Evolutionary conservation across 2,329 filamentous ascomycete species (phyloP).

Genomic region (Calonectria multiphialidica): DNA sequence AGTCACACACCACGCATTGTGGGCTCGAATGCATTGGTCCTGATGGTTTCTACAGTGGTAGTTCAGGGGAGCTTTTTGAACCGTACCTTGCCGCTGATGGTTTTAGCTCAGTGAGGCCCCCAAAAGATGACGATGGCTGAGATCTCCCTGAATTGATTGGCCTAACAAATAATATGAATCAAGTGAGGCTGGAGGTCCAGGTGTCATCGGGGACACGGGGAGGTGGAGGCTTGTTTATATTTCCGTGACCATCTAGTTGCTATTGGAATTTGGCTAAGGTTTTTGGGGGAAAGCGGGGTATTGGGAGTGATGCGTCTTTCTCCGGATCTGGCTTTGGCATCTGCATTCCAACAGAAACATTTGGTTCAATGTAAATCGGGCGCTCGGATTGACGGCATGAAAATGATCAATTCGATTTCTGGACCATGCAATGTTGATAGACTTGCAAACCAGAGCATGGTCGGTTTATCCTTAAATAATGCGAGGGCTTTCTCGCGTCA

Average conservation of each 20-base stretch:
- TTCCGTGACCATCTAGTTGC: neutral
- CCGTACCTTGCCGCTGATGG: too few relatives aligned
- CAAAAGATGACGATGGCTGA: neutral
- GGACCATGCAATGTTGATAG: too few relatives aligned
- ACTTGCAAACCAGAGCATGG: too few relatives aligned
- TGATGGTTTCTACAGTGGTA: neutral
- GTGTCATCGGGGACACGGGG: neutral
- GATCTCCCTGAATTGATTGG: neutral
- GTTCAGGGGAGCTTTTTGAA: neutral
- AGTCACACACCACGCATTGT: neutral
- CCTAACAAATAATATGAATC: neutral
- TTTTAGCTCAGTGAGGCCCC: too few relatives aligned
- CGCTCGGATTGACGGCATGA: too few relatives aligned
- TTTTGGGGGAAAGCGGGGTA: neutral
- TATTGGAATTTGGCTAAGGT: neutral
- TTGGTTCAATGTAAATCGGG: too few relatives aligned
- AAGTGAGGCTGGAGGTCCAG: rapidly evolving
- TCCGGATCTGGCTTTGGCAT: too few relatives aligned
- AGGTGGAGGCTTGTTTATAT: neutral
- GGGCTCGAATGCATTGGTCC: too few relatives aligned
- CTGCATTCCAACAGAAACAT: neutral
- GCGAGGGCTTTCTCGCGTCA: too few relatives aligned
- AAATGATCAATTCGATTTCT: too few relatives aligned
- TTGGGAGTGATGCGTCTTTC: neutral
- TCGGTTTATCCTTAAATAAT: too few relatives aligned